Base-by-base conservation (phyloP, 2,329 filamentous ascomycete species). In the Dissoconium aciculare region DNA sequence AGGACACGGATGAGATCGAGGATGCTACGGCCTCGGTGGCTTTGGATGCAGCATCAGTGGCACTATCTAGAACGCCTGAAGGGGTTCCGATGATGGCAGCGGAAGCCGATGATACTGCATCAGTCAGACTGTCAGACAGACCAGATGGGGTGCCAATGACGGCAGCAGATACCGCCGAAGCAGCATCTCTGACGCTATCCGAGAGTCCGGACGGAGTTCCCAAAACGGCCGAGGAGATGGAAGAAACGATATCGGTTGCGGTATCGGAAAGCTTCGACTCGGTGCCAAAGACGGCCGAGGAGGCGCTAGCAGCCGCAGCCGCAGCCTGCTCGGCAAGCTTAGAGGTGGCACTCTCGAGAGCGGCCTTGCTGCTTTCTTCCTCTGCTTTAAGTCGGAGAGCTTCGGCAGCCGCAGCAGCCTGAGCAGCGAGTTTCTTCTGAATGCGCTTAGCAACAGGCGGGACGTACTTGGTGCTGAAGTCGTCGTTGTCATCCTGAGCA, bases 381-480 rank as follows among this genome's bases (percentile, higher is more conserved):
- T 29, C n/a, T n/a, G 14, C 16, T 28, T 30, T 8, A 27, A n/a
- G 6, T 8, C 25, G 11, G 12, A 27, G 25, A 31, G 29, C 29
- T 26, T 25, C 12, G 19, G 15, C 23, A 14, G 25, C 23, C 27
- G 19, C 19, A n/a, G 19, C 19, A 24, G 29, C 29, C 15, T 25
- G 5, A 11, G 15, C 23, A 14, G 25, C 23, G 26, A 28, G 5
- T 11, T 28, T 27, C 25, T 27, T 14, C 11, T 28, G 6, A 13
- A 28, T 11, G 11, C 5, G 8, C 27, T 28, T 28, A 6, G 12
- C 6, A n/a, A 28, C 13, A 15, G 19, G 58, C 30, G 72, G 69
- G 46, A 78, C 68, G 11, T 60, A 60, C 30, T 75, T 74, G 27
- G 69, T 73, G 28, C 78, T 74, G 47, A 92, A 95, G 51, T 92